Base-by-base conservation (phyloP, 805 yeast species). In the Candida germanica region DNA sequence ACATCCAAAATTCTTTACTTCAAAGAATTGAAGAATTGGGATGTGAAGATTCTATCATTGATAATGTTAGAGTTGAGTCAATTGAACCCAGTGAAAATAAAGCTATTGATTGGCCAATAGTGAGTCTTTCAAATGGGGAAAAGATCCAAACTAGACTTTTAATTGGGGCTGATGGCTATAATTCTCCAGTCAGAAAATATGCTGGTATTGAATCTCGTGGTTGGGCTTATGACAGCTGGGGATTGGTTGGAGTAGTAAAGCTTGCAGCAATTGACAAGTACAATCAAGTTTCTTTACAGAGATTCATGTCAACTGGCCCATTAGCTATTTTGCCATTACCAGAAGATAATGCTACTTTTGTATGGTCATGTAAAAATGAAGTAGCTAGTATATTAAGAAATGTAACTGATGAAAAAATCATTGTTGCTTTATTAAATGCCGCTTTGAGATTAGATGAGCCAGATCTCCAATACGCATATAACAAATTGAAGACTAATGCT, bases 111-210 rank as follows among this genome's bases (percentile, higher is more conserved):
- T 87, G 96, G 95, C 97, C 97, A 1, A 53, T 78, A 6, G 80
- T 91, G 10, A 66, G 73, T 17, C 64, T 89, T 10, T 74, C 77
- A 10, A 75, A 74, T 43, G 97, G 96, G 1, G 73, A 75, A 10
- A 45, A 53, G 9, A 67, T 81, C 33, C 75, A 76, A 50, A 74
- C 95, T 0, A 70, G 96, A 36, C 66, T 89, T n/a, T 65, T 89
- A 14, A 77, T 93, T 11, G 98, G 98, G 6, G 95, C 96, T 26
- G 98, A 93, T 57, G 98, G 98, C 1, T 87, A 80, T 57, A 87
- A 88, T 57, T 88, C 97, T 1, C 96, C 97, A 0, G 98, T 85
- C 5, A 73, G 97, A 31, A 71, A 74, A 44, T 89, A 74, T 52
- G 83, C 97, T 0, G 79, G 76, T 2, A 88, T 93, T 37, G 81